Base-by-base conservation (phyloP, 306 rosid genomes). In the Chamaecrista fasciculata region DNA sequence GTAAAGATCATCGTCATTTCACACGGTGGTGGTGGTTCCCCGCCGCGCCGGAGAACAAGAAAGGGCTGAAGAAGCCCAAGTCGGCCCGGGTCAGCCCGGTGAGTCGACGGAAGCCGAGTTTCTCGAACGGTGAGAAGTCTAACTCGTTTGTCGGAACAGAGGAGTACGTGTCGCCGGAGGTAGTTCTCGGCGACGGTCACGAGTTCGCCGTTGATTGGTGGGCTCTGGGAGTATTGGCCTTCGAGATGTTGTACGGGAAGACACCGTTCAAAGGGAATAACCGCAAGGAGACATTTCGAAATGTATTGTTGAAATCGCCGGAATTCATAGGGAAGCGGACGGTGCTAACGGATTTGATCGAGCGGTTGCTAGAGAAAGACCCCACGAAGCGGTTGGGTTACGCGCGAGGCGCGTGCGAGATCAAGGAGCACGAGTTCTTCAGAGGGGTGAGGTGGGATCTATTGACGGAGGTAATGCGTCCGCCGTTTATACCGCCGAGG, bases 161-260 rank as follows among this genome's bases (percentile, higher is more conserved):
- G 67, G 99, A 95, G 50, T 95, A 95, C 63, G 96, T 95, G 3
- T 72, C 99, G 5, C 99, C 99, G 12, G 99, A 91, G 81, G 85
- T 95, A 1, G 89, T 95, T 1, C 87, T 95, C 2, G 99, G 99
- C 5, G 97, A 91, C 6, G 99, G 99, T 0, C 99, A 95, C 66
- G 97, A 95, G 76, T 95, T 91, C 71, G 89, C 97, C 18, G 99
- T 95, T 2, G 99, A 95, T 29, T 95, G 99, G 99, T 95, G 99
- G 99, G 95, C 97, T 29, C 59, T 95, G 1, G 99, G 99, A 14
- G 82, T 95, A 0, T 78, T 95, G 1, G 80, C 89, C 1, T 95
- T 87, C 83, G 99, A 95, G 83, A 81, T 89, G 88, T 20, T 89
- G 0, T 91, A 87, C 46, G 99, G 96, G 0, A 81, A 74, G 76